Base-by-base conservation (phyloP, 768 basidiomycete genomes). In the Auricularia heimuer region DNA sequence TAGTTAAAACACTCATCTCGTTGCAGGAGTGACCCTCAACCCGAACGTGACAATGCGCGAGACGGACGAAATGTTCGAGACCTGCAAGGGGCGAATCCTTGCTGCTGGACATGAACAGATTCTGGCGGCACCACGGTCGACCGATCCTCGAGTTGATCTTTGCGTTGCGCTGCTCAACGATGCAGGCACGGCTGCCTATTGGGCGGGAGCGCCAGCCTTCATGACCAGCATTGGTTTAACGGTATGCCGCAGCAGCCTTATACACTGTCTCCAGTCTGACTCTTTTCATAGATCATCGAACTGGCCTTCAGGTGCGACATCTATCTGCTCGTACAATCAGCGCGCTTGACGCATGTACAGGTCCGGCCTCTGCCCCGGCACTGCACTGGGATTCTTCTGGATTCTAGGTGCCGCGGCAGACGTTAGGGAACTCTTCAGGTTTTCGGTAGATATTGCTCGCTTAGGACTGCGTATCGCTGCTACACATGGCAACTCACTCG, bases 331-430 rank as follows among this genome's bases (percentile, higher is more conserved):
- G 18, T 10, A 18, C 47, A 18, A 42, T 18, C 29, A n/a, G 12
- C 61, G 39, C 21, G 18, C 21, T 7, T 21, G 33, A 42, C 37
- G 21, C 4, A 51, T 56, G 63, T 24, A 60, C 62, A 88, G 86
- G 34, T 82, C 80, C 64, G 89, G 88, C 4, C 86, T 90, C 78
- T 81, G 85, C 6, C 81, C 87, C 16, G 86, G 86, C 3, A 85
- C 86, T 7, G 83, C 86, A 0, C 73, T 87, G 18, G 89, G 89
- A 4, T 87, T 90, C 73, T 87, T 89, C 70, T 89, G 85, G 86
- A 82, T 84, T 14, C 75, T 87, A 4, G 83, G 56, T 29, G 56
- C 56, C 14, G 56, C 56, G 24, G 56, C 56, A 11, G 56, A 60
- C 6, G 56, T n/a, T 10, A 6, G 56, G 34, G 56, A 60, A 24